phyloP scores from a whole-genome alignment of 441 rosid genomes.

The Hura crepitans region DNA sequence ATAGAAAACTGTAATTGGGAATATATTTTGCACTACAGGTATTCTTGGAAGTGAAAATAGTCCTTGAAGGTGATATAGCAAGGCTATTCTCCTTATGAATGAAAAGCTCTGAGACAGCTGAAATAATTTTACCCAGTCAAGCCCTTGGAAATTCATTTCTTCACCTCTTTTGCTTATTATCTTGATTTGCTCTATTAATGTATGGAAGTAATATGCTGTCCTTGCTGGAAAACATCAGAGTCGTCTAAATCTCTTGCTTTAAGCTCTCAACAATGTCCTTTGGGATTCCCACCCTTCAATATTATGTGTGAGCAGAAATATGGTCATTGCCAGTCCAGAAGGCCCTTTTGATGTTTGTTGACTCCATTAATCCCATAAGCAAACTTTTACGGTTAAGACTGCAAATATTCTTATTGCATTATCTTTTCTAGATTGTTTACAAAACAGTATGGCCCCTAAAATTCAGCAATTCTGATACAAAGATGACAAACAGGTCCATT shows the following conservation, averaged over 20 bases:
- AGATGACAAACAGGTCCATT: neutral
- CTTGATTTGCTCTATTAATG: neutral
- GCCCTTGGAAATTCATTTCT: neutral
- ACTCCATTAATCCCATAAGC: neutral
- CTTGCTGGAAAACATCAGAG: neutral
- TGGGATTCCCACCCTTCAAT: neutral
- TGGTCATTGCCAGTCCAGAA: neutral
- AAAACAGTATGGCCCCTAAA: neutral
- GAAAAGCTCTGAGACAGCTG: neutral
- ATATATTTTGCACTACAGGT: neutral
- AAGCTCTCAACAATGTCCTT: neutral
- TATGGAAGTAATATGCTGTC: neutral
- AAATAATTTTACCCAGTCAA: neutral
- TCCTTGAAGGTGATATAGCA: neutral
- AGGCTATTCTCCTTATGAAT: neutral
- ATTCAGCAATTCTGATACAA: neutral
- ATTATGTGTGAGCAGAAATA: neutral
- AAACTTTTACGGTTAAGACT: neutral
- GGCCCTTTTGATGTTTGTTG: neutral
- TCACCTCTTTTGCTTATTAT: neutral
- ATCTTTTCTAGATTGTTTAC: constrained; percentile 5
- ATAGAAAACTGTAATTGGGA: neutral
- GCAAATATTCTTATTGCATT: neutral
- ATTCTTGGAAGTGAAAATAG: neutral
- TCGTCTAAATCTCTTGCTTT: neutral